These are phyloP conservation scores for Carnegiea gigantea DNA, from an alignment of 179 eudicot species.

Conservation along the genomic window DNA sequence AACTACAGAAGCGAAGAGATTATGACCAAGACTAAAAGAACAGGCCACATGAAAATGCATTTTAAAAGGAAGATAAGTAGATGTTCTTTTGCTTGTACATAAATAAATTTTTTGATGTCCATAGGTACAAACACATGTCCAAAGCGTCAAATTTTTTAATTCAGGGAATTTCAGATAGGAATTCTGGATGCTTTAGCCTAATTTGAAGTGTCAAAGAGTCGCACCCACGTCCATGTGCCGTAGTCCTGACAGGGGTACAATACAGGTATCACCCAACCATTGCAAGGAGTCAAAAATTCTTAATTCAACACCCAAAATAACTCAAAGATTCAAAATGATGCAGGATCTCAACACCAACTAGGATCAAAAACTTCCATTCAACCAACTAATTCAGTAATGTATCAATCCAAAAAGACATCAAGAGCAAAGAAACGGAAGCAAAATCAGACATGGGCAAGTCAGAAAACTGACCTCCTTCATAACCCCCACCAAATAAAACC, in stretches of 20 bases:
- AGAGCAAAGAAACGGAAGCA: neutral
- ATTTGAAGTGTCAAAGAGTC: too few species aligned
- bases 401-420: neutral
- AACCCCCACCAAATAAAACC: conserved; percentile 94
- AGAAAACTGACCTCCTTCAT: conserved; percentile 77
- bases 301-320: neutral
- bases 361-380: neutral
- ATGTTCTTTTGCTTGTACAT: neutral
- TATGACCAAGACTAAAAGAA: neutral
- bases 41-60: neutral
- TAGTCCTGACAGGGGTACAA: too few species aligned
- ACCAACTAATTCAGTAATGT: neutral
- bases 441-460: conserved; percentile 18
- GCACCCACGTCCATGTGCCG: too few species aligned
- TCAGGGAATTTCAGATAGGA: neutral
- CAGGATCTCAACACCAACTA: neutral
- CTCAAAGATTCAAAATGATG: neutral
- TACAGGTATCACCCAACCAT: neutral
- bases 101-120: too few species aligned
- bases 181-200: too few species aligned
- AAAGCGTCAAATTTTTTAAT: neutral
- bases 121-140: neutral
- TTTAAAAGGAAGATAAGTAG: neutral
- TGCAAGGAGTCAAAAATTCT: neutral
- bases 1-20: neutral